Percentiles rank a stretch among this genome's conserved stretches.
Evolutionary conservation across 2,329 filamentous ascomycete species (phyloP).

Genomic region (Magnaporthiopsis poae): DNA sequence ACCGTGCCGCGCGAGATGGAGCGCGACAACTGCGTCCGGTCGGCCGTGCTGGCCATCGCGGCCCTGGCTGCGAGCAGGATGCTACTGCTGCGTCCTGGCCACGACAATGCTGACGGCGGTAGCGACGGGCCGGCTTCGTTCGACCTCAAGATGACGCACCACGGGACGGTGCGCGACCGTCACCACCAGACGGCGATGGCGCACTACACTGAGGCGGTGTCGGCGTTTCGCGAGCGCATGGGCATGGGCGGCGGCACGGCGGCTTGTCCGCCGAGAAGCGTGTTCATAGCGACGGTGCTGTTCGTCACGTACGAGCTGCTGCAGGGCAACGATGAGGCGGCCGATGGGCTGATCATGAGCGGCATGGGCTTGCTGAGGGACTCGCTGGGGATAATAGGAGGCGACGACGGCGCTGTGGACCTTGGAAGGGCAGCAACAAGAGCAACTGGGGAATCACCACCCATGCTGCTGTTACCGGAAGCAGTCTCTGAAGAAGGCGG

Average conservation of each 20-base stretch:
- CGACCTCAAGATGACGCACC: no score
- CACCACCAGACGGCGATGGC: conserved; percentile 12
- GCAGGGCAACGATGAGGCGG: conserved; percentile 12
- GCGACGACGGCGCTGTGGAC: not conserved
- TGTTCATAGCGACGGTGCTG: conserved; percentile 14
- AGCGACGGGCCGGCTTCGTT: not conserved
- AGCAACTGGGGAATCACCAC: not conserved
- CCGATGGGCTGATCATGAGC: conserved; percentile 11
- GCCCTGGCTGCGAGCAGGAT: conserved; percentile 3
- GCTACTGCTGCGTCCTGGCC: not conserved
- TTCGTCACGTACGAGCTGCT: conserved; percentile 15
- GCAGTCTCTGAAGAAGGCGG: no score
- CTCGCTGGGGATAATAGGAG: conserved; percentile 13
- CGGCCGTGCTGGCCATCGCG: conserved; percentile 9
- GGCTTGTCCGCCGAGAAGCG: conserved; percentile 9
- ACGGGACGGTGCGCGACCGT: not conserved
- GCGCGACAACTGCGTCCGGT: conserved; percentile 8
- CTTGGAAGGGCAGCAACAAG: not conserved
- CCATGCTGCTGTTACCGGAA: not conserved
- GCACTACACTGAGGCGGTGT: conserved; percentile 12
- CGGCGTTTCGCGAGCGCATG: conserved; percentile 12
- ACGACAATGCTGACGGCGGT: not conserved
- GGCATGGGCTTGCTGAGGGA: conserved; percentile 10
- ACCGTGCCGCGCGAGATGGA: conserved; percentile 6
- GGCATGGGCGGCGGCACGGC: conserved; percentile 1